Base-by-base conservation (phyloP, 352 stramenopile genomes). In the Phytophthora litchii region DNA sequence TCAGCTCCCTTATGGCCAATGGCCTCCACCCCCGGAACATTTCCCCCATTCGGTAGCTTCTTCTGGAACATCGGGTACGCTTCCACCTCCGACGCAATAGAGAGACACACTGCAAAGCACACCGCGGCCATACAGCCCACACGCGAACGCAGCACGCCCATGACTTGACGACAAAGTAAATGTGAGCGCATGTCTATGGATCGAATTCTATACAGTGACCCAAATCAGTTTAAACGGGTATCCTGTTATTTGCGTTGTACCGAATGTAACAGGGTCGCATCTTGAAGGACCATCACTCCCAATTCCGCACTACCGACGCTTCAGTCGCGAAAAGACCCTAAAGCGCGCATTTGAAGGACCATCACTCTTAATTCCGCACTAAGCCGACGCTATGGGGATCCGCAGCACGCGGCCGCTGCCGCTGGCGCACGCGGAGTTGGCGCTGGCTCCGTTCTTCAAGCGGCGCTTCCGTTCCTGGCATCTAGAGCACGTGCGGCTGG, bases 401-500 rank as follows among this genome's bases (percentile, higher is more conserved):
- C 72, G 74, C 53, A 89, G 72, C 55, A 80, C 77, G 62, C 75
- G 80, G 16, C 78, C 80, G 46, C 31, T 80, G 63, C 76, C 77
- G 32, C 62, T 70, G 38, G 73, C 74, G 14, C 55, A 58, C 13
- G 63, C 61, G 3, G 75, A 83, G 64, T 55, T 88, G 56, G 68
- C 69, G 35, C 54, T 88, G 48, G 66, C 58, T 29, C 64, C 77
- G 38, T 77, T 80, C 43, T 78, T 89, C 57, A 66, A 73, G 55
- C 58, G 66, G 7, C 70, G 76, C 37, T 80, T 88, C 45, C 78
- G 74, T 43, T 72, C 74, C 37, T 89, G 80, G 80, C 74, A 83
- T 48, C 47, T 89, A 19, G 67, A 82, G 31, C 78, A 86, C 41
- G 71, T 86, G 20, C 45, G 65, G 29, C 65, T 89, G 25, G 77